These are phyloP conservation scores for Aspergillus sp. DNA, from an alignment of 2,329 filamentous ascomycete genomes.

Conservation along the genomic window DNA sequence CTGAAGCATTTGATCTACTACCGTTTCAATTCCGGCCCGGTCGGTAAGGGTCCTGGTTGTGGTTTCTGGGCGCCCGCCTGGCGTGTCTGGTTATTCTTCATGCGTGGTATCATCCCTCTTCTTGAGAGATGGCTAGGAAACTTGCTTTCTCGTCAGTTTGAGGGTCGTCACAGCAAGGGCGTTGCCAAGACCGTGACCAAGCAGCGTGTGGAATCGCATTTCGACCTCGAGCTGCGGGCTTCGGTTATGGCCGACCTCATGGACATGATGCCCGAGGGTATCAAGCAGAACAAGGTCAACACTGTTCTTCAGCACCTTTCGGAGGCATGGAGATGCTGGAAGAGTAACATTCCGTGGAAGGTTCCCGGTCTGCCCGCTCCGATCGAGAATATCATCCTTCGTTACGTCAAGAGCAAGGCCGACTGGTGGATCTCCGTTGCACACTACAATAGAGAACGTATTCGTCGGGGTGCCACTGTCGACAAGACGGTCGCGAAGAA, in stretches of 20 bases:
- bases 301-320: conserved; percentile 95
- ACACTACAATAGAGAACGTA: conserved; percentile 97
- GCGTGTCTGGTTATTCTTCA: conserved; percentile 99
- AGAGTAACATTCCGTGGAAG: conserved; percentile 99
- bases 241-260: conserved; percentile 98
- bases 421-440: conserved; percentile 99
- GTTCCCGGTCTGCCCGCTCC: conserved; percentile 92
- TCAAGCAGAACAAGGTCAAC: conserved; percentile 99
- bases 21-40: conserved; percentile 92
- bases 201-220: conserved; percentile 97
- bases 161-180: conserved; percentile 96
- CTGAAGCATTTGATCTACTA: conserved; percentile 99
- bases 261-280: conserved; percentile 99
- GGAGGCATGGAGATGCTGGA: conserved; percentile 99
- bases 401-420: conserved; percentile 98
- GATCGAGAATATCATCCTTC: conserved; percentile 96
- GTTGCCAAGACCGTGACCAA: conserved; percentile 99
- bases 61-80: conserved; percentile 99
- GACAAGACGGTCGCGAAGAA: conserved; percentile 99
- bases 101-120: conserved; percentile 94
- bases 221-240: conserved; percentile 91
- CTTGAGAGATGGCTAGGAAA: conserved; percentile 97
- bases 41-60: conserved; percentile 94
- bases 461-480: conserved; percentile 89
- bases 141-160: conserved; percentile 91